phyloP scores from a whole-genome alignment of 78 protist genomes.

The Salpingoeca rosetta region DNA sequence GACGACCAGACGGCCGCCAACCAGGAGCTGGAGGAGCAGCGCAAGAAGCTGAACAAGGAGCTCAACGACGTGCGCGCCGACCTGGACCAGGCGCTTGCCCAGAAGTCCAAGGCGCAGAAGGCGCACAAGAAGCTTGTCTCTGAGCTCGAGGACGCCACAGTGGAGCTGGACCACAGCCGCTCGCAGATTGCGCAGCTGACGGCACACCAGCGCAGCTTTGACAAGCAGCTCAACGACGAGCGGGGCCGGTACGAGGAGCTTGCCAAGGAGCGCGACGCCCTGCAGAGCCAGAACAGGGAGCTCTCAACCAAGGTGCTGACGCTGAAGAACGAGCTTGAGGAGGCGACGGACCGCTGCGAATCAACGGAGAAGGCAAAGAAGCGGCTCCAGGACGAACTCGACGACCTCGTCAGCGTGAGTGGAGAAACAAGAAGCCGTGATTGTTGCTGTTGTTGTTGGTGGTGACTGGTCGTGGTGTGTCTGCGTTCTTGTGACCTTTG shows the following conservation, averaged over 20 bases:
- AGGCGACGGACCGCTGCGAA: background rate
- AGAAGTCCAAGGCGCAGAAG: background rate
- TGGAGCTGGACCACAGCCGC: background rate
- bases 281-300: constrained; percentile 8
- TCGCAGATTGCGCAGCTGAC: background rate
- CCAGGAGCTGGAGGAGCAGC: constrained; percentile 2
- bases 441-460: no score
- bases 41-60: background rate
- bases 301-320: background rate
- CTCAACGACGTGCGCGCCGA: background rate
- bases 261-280: background rate
- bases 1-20: background rate
- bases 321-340: constrained; percentile 2
- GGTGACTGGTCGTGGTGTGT: no score
- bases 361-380: background rate
- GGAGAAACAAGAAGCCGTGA: no score
- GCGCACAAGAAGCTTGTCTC: background rate
- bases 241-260: background rate
- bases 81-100: background rate
- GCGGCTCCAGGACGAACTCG: background rate
- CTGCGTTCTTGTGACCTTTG: no score
- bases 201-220: constrained; percentile 7
- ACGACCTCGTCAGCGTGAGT: background rate
- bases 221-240: constrained; percentile 4
- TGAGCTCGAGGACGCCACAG: constrained; percentile 24